Conservation (phyloP, 2,329 filamentous ascomycete species). For the Penicillium hesseltinei region DNA sequence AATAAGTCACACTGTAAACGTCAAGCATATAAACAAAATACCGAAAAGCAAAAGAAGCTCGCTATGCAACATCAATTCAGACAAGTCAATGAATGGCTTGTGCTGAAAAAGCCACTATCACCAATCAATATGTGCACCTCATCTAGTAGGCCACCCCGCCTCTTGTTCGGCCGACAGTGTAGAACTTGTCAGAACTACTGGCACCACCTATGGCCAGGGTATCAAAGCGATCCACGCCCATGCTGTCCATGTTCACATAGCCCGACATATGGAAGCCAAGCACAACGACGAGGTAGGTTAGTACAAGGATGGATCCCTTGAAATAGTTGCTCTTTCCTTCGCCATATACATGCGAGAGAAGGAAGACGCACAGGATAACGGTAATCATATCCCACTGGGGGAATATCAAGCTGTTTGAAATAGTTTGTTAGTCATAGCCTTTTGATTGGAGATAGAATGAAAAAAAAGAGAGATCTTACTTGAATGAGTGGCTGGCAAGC, state of each 20-base stretch:
- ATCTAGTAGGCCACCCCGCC: conserved; percentile 38
- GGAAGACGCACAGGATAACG: conserved; percentile 90
- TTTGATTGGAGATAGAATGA: not conserved
- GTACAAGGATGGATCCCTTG: conserved; percentile 91
- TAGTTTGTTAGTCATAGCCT: conserved; percentile 17
- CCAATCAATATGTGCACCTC: conserved; percentile 2
- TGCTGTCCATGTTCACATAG: conserved; percentile 54
- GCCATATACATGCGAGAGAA: conserved; percentile 95
- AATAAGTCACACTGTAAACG: not conserved
- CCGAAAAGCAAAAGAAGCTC: not conserved
- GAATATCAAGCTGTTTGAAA: conserved; percentile 69
- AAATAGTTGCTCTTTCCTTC: conserved; percentile 99
- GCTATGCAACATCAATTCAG: conserved; percentile 8
- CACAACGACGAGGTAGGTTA: conserved; percentile 90
- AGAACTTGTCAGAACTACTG: conserved; percentile 36
- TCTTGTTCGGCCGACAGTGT: conserved; percentile 41
- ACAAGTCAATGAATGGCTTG: not conserved
- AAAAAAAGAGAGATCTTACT: conserved; percentile 40
- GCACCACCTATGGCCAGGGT: conserved; percentile 44
- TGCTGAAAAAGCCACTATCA: not conserved
- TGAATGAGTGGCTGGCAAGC: conserved; percentile 52
- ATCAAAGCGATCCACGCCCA: conserved; percentile 49
- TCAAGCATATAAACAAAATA: not conserved
- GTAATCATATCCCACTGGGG: conserved; percentile 99
- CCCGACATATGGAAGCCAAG: conserved; percentile 87